Percentiles rank a stretch among this genome's conserved stretches.
Conservation (phyloP, 768 basidiomycete genomes). For the Termitomyces sp. region DNA sequence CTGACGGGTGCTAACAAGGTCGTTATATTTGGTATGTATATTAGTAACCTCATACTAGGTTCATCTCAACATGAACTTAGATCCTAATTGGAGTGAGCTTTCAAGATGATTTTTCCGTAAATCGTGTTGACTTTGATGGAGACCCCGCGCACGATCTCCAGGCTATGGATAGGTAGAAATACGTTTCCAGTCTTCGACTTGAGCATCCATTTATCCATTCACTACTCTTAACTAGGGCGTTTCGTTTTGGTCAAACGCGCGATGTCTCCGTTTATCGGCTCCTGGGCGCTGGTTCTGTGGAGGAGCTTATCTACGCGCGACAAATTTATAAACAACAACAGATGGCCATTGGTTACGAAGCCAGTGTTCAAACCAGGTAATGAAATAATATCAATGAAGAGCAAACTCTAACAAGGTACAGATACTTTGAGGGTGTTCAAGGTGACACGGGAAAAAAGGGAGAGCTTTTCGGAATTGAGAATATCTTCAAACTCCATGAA, state of each 20-base stretch:
- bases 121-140: slow-evolving; percentile 19
- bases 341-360: slow-evolving; percentile 86
- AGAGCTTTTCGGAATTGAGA: slow-evolving; percentile 80
- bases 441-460: slow-evolving; percentile 70
- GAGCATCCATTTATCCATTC: background rate
- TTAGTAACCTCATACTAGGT: background rate
- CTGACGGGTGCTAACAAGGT: slow-evolving; percentile 91
- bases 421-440: slow-evolving; percentile 80
- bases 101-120: background rate
- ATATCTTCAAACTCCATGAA: slow-evolving; percentile 79
- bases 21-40: slow-evolving; percentile 70
- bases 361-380: slow-evolving; percentile 76
- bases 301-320: slow-evolving; percentile 83
- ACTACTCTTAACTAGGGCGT: slow-evolving; percentile 39
- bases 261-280: slow-evolving; percentile 82
- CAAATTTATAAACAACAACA: slow-evolving; percentile 94
- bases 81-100: slow-evolving; percentile 91
- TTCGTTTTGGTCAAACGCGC: slow-evolving; percentile 80
- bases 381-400: background rate
- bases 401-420: slow-evolving; percentile 16
- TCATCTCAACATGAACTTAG: slow-evolving; percentile 28
- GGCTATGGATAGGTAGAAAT: slow-evolving; percentile 66
- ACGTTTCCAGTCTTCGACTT: no score
- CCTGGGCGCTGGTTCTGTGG: slow-evolving; percentile 80
- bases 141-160: slow-evolving; percentile 95